phyloP scores from a whole-genome alignment of 345 rosid species.

The Turritis glabra region DNA sequence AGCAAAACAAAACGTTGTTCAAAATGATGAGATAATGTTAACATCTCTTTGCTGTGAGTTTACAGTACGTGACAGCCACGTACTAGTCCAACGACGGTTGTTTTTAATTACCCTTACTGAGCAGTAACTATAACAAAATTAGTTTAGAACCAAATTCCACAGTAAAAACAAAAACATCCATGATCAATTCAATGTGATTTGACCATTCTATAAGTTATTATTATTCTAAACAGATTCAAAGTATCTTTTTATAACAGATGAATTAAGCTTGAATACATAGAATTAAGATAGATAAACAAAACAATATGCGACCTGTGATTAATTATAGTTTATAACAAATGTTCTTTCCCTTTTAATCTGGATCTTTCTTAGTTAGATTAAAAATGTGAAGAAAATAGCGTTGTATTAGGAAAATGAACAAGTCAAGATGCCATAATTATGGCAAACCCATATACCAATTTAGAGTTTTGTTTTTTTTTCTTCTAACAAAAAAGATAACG shows the following conservation, averaged over 20 bases:
- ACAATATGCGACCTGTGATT: conserved; percentile 3
- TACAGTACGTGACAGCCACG: conserved; percentile 40
- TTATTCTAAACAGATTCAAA: neutral
- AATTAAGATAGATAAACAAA: neutral
- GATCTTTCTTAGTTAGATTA: conserved; percentile 10
- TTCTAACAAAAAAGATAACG: neutral
- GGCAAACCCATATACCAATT: conserved; percentile 17
- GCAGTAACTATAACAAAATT: conserved; percentile 10
- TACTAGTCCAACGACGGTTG: conserved; percentile 2
- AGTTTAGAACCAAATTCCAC: neutral
- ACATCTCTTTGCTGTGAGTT: conserved; percentile 33
- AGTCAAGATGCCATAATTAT: conserved; percentile 31
- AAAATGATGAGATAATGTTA: conserved; percentile 21
- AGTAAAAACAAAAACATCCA: neutral
- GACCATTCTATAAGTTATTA: conserved; percentile 15
- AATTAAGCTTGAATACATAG: conserved; percentile 6
- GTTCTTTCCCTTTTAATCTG: neutral
- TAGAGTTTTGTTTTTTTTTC: neutral
- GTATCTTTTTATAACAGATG: neutral
- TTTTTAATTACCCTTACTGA: neutral
- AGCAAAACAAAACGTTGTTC: conserved; percentile 26
- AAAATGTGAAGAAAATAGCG: neutral
- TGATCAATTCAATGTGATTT: conserved; percentile 22
- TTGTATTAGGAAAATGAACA: conserved; percentile 29
- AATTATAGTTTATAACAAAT: neutral